phyloP scores from a whole-genome alignment of 768 basidiomycete genomes.

The Collybiopsis luxurians region DNA sequence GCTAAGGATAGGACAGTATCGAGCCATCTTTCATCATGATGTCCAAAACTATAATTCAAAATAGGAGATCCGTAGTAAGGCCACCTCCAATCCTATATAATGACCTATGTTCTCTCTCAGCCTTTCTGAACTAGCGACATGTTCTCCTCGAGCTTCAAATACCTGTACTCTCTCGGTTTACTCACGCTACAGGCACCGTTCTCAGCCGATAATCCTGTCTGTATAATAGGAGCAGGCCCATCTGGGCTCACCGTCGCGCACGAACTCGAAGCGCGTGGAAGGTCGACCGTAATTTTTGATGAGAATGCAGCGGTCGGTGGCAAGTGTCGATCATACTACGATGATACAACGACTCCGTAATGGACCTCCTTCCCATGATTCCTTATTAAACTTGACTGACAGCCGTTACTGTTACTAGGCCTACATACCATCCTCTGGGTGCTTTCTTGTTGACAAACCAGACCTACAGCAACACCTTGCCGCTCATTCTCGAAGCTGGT shows the following conservation, averaged over 20 bases:
- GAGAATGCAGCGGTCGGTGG: conserved; percentile 1
- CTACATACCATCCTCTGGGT: conserved; percentile 5
- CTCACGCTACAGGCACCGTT: conserved; percentile 29
- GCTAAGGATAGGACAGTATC: too few relatives aligned
- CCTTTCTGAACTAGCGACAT: too few relatives aligned
- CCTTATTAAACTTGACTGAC: too few relatives aligned
- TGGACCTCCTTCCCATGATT: neutral
- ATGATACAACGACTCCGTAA: neutral
- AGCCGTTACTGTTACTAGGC: neutral
- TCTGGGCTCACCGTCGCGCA: conserved; percentile 3
- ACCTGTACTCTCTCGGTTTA: conserved; percentile 27
- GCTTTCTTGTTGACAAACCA: conserved; percentile 4
- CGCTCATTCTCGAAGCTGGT: conserved; percentile 2
- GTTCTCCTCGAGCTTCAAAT: too few relatives aligned
- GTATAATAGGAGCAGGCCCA: conserved; percentile 7
- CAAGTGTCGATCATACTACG: conserved; percentile 8
- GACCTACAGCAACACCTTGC: conserved; percentile 5
- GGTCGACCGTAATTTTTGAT: conserved; percentile 1
- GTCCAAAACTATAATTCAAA: too few relatives aligned
- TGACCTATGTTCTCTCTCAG: too few relatives aligned
- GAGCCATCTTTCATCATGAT: too few relatives aligned
- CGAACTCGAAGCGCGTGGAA: neutral
- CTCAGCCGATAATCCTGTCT: conserved; percentile 32
- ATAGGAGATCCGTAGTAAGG: too few relatives aligned
- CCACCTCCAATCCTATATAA: too few relatives aligned